Evolutionary conservation across 139 green algal species (phyloP), one percentile per base, ranked within the genome.

Genomic region (Closterium sp.): DNA sequence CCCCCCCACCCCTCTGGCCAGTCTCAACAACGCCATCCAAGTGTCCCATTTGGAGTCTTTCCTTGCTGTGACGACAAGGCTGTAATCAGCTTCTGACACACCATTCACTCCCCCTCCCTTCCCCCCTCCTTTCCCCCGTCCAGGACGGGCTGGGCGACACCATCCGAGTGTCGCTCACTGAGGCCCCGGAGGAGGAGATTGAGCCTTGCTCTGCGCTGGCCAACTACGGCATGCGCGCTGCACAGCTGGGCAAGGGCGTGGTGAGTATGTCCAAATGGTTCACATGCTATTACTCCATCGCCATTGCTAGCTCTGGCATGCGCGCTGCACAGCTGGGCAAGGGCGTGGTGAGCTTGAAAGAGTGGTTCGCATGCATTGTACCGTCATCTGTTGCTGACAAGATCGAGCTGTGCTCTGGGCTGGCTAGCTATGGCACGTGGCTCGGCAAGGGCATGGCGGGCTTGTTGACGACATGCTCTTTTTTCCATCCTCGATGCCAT

Each of bases 111-210:
- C 76, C 76, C 76, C 10, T 5, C 2, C 83, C 83, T 12, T 23
- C 5, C n/a, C 30, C 30, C 9, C 1, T 34, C 28, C 83, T 4
- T 86, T 85, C 4, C 33, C 31, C 64, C 30, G 16, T 25, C 7
- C 85, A 99, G 96, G 98, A 99, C 91, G 98, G 98, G 31, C 96
- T 99, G 87, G 98, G 98, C 69, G 98, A 99, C 96, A 99, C 98
- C 92, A 99, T 99, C 94, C 96, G 98, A 87, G 97, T 99, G 10
- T 98, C 96, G 0, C 95, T 98, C 38, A 99, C 97, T 4, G 98
- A 99, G 94, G 97, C 98, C 91, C 97, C 98, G 2, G 97, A 99
- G 95, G 96, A 96, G 76, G 98, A 99, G 96, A 98, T 99, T 64
- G 96, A 98, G 84, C 98, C 98, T 33, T 99, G 98, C 96, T 92